Evolutionary conservation across 1,139 yeast genomes (phyloP).

Genomic region (Nakaseomyces nivariensis): DNA sequence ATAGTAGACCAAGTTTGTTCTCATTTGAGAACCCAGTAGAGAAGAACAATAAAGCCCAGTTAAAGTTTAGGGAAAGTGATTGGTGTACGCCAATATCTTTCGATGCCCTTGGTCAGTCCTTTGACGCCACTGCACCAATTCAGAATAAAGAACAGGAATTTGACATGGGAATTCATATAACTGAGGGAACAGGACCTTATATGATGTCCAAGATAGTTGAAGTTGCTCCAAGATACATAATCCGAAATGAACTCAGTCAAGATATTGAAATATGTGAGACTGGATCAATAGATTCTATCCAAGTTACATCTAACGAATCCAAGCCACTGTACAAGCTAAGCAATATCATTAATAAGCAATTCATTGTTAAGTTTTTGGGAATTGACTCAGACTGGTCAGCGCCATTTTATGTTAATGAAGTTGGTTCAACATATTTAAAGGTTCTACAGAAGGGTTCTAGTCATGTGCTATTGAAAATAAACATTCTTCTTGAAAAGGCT

Average conservation of each 20-base stretch:
- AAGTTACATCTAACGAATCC: constrained; percentile 40
- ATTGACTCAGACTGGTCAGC: constrained; percentile 70
- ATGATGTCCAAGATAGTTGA: constrained; percentile 68
- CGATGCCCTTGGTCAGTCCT: constrained; percentile 81
- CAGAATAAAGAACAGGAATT: constrained; percentile 55
- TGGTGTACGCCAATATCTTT: constrained; percentile 73
- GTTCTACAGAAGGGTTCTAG: constrained; percentile 51
- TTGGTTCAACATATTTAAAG: constrained; percentile 73
- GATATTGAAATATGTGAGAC: constrained; percentile 54
- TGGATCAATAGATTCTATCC: constrained; percentile 43
- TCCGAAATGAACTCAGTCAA: constrained; percentile 52
- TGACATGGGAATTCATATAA: constrained; percentile 62
- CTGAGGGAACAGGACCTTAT: constrained; percentile 86
- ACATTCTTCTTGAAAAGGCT: constrained; percentile 67
- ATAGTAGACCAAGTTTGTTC: constrained; percentile 64
- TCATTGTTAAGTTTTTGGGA: constrained; percentile 50
- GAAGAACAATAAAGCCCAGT: constrained; percentile 57
- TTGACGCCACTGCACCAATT: constrained; percentile 53
- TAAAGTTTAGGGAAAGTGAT: constrained; percentile 61
- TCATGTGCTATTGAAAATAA: constrained; percentile 61
- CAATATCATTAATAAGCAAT: constrained; percentile 36
- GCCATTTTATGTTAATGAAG: constrained; percentile 72
- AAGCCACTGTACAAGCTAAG: constrained; percentile 48
- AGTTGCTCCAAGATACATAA: constrained; percentile 71
- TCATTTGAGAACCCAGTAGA: constrained; percentile 60